Evolutionary conservation across 2,329 filamentous ascomycete species (phyloP).

Genomic region (Podosphaera fusca): DNA sequence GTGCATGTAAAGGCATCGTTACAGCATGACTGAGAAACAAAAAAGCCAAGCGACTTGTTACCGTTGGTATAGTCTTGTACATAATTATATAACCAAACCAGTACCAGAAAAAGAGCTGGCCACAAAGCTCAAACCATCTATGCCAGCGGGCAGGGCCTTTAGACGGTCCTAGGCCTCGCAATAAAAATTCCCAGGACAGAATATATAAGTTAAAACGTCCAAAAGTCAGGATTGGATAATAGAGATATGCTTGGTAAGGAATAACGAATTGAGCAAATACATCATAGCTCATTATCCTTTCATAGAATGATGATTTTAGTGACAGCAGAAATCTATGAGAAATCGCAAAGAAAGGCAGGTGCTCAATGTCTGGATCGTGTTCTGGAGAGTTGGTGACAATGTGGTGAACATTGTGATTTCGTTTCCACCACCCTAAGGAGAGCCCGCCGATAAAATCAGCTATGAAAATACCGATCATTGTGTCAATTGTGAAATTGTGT

Average conservation of each 20-base stretch:
- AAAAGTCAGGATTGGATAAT: constrained; percentile 60
- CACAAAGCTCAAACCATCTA: constrained; percentile 52
- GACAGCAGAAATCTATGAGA: constrained; percentile 57
- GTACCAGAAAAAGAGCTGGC: constrained; percentile 61
- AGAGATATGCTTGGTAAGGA: constrained; percentile 56
- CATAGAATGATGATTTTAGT: constrained; percentile 63
- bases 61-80: constrained; percentile 48
- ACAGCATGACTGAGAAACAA: constrained; percentile 61
- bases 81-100: constrained; percentile 72
- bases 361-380: constrained; percentile 86
- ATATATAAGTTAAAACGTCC: constrained; percentile 75
- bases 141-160: constrained; percentile 68
- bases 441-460: constrained; percentile 77
- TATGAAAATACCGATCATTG: constrained; percentile 69
- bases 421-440: constrained; percentile 92
- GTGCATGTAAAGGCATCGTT: constrained; percentile 62
- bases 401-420: constrained; percentile 88
- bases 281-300: constrained; percentile 59
- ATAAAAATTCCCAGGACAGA: constrained; percentile 56
- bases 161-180: constrained; percentile 44
- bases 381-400: constrained; percentile 89
- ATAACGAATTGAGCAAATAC: constrained; percentile 45
- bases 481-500: constrained; percentile 65
- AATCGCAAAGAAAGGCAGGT: constrained; percentile 73
- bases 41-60: constrained; percentile 46